Conservation (phyloP, 345 rosid genomes). For the Ceriops zippeliana region DNA sequence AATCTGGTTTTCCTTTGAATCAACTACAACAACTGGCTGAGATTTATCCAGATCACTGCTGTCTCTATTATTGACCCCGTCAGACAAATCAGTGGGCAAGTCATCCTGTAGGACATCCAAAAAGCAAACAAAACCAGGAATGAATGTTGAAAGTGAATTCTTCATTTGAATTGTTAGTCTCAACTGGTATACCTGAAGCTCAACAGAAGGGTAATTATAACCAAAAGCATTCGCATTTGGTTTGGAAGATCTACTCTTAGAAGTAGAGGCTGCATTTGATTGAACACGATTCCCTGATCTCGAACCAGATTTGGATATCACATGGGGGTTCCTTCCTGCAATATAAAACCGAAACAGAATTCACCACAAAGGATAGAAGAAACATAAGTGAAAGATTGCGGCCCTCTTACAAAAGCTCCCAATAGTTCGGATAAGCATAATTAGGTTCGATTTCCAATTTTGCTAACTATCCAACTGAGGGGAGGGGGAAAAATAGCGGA, state of each 20-base stretch:
- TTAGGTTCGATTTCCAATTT: too few relatives aligned
- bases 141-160: neutral
- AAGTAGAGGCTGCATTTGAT: slow-evolving; percentile 37
- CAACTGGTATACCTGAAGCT: slow-evolving; percentile 39
- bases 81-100: slow-evolving; percentile 21
- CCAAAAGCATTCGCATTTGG: slow-evolving; percentile 33
- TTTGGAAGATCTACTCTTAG: slow-evolving; percentile 36
- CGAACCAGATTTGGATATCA: slow-evolving; percentile 19
- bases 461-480: too few relatives aligned
- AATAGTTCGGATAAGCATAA: too few relatives aligned
- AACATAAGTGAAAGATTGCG: neutral
- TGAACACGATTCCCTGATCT: slow-evolving; percentile 39
- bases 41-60: slow-evolving; percentile 23
- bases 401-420: neutral
- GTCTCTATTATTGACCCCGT: neutral
- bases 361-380: slow-evolving; percentile 1
- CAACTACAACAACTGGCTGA: slow-evolving; percentile 41
- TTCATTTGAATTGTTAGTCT: neutral
- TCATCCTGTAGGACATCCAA: slow-evolving; percentile 31
- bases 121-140: neutral
- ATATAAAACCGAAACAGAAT: slow-evolving; percentile 15
- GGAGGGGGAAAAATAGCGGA: too few relatives aligned
- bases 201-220: slow-evolving; percentile 47
- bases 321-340: slow-evolving; percentile 42
- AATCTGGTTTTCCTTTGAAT: slow-evolving; percentile 43